Base-by-base conservation (phyloP, 1,139 yeast genomes). In the Spathaspora sp. region DNA sequence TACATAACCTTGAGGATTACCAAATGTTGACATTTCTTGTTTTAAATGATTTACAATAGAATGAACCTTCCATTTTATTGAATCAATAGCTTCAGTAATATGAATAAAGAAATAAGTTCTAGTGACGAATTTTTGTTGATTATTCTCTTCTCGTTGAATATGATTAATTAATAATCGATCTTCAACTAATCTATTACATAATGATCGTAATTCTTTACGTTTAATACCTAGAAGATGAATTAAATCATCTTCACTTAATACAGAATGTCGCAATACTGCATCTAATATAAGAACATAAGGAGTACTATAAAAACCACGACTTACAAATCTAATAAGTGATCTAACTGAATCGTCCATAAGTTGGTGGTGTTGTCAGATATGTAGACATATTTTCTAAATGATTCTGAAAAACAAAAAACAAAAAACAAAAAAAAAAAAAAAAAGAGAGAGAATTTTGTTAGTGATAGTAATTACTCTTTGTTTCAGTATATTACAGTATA, bases 41-140 rank as follows among this genome's bases (percentile, higher is more conserved):
- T 89, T 89, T 48, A 91, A 74, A 48, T 76, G 67, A 55, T 84
- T 85, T 11, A 89, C 98, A 38, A 95, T 78, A 39, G 88, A 80
- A 62, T 93, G 97, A 51, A 93, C 89, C 61, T 91, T 90, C 98
- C 97, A 95, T 66, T 95, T 93, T 61, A 93, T 84, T 13, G 97
- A 83, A 67, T 93, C 99, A 41, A 95, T 88, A 1, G 98, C 96
- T 61, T 90, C 96, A 1, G 97, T 89, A 61, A 81, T 83, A 59
- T 89, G 97, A 47, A 93, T 84, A 62, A 80, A 93, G 66, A 84
- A 93, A 63, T 90, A 93, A 0, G 95, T 86, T 59, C 91, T 77
- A 17, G 88, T 80, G 39, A 70, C 69, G 46, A 87, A 80, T 51
- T 96, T 76, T 54, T 79, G 86, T 51, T 82, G 86, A 6, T 80